Evolutionary conservation across 2,329 filamentous ascomycete species (phyloP), one percentile per base, ranked within the genome.

Genomic region (Hypoxylon sp.): DNA sequence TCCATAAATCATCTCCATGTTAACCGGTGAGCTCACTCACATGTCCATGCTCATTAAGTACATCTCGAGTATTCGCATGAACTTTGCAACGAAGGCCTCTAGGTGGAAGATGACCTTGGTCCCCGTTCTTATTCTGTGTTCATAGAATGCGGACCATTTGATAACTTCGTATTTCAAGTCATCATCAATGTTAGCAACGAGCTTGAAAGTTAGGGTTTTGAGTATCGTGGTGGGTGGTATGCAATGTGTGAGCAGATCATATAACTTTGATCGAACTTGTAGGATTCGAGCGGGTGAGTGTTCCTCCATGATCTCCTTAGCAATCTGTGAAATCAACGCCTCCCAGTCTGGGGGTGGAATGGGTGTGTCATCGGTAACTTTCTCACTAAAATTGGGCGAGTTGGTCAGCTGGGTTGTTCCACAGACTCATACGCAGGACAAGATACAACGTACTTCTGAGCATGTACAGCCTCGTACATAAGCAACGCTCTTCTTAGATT

Each of bases 321-420:
- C 94, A 68, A 97, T 92, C 76, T 97, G 89, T 4, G 88, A 86
- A 72, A 99, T 94, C 67, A 99, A 86, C 0, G 93, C 93, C 79
- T 99, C 96, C 94, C 96, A 99, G 75, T 99, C 96, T 1, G 97
- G 94, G 0, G 95, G 96, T 10, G 95, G 95, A 68, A 99, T 97
- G 3, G 90, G 89, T 2, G 95, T 98, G 69, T 86, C 89, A 72
- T 98, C 94, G 55, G 91, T 92, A 17, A 98, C 90, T 82, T 92
- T 96, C 79, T 98, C 95, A 80, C 95, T 98, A 75, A 28, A 59
- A 58, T 36, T 49, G 48, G 51, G 62, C 32, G 30, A 59, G 57
- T 36, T 48, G 45, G 51, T 65, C 32, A 60, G 58, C 25, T 25
- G 13, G 46, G 10, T n/a, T 53, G 14, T 19, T 14, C n/a, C n/a